Percentiles rank a stretch among this genome's conserved stretches.
phyloP scores from a whole-genome alignment of 2,329 filamentous ascomycete species.

The Aspergillus ochraceoroseus region DNA sequence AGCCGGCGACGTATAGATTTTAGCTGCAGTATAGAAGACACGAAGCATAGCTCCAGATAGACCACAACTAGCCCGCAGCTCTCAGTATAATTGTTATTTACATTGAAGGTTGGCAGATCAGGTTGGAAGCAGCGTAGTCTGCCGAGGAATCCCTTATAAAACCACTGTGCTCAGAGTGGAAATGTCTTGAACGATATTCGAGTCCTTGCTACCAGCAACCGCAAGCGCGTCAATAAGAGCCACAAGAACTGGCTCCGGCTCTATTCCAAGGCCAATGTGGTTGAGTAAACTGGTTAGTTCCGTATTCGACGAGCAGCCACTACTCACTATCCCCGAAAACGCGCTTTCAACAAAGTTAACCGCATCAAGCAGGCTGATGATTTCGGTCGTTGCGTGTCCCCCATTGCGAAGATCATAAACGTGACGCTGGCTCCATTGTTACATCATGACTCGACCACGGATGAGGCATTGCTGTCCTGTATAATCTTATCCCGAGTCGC shows the following conservation, averaged over 20 bases:
- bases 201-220: slow-evolving; percentile 17
- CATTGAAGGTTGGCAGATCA: too few relatives aligned
- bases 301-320: slow-evolving; percentile 22
- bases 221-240: slow-evolving; percentile 21
- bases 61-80: too few relatives aligned
- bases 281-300: slow-evolving; percentile 21
- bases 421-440: slow-evolving; percentile 21
- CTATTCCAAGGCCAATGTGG: slow-evolving; percentile 21
- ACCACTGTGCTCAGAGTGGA: not conserved
- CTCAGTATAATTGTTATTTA: too few relatives aligned
- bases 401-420: slow-evolving; percentile 24
- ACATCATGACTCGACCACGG: slow-evolving; percentile 5
- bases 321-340: slow-evolving; percentile 22
- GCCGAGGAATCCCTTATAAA: slow-evolving; percentile 4
- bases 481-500: slow-evolving; percentile 26
- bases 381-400: slow-evolving; percentile 26
- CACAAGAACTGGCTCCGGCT: slow-evolving; percentile 23
- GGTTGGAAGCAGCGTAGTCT: too few relatives aligned
- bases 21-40: too few relatives aligned
- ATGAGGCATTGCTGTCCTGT: not conserved
- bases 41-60: too few relatives aligned
- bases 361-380: slow-evolving; percentile 20
- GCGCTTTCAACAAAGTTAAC: slow-evolving; percentile 24
- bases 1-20: too few relatives aligned
- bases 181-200: slow-evolving; percentile 15